Evolutionary conservation across 345 rosid genomes (phyloP).

Genomic region (Hibiscus tridactylites): DNA sequence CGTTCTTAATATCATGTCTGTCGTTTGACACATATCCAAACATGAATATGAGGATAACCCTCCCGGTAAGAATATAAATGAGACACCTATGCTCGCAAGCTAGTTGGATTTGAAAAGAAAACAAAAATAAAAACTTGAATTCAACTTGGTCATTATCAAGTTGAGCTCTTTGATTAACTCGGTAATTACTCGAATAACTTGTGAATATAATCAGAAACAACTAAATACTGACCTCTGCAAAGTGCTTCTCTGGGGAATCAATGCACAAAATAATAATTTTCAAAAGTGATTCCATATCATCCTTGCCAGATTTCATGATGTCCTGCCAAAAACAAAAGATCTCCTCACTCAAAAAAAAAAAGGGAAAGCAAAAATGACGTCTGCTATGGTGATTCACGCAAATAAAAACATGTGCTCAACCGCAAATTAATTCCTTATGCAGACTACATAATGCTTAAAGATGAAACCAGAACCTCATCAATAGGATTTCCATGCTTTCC

Average conservation of each 20-base stretch:
- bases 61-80: no score
- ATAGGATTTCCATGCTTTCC: constrained; percentile 42
- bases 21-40: background rate
- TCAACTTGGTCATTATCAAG: no score
- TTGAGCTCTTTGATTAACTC: background rate
- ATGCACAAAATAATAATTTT: constrained; percentile 45
- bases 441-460: background rate
- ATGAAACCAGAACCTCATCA: constrained; percentile 42
- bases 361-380: background rate
- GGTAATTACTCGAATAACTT: background rate
- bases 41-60: background rate
- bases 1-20: background rate
- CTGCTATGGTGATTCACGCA: background rate
- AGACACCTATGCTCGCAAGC: no score
- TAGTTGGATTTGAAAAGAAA: no score
- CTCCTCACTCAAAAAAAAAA: background rate
- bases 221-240: constrained; percentile 51
- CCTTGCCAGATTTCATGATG: constrained; percentile 42
- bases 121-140: no score
- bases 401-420: background rate
- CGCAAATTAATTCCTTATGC: background rate
- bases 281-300: constrained; percentile 45
- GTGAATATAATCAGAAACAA: background rate
- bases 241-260: constrained; percentile 60
- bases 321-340: constrained; percentile 34